Evolutionary conservation across 2,329 filamentous ascomycete genomes (phyloP).

Genomic region (Pseudodiploospora longispora): DNA sequence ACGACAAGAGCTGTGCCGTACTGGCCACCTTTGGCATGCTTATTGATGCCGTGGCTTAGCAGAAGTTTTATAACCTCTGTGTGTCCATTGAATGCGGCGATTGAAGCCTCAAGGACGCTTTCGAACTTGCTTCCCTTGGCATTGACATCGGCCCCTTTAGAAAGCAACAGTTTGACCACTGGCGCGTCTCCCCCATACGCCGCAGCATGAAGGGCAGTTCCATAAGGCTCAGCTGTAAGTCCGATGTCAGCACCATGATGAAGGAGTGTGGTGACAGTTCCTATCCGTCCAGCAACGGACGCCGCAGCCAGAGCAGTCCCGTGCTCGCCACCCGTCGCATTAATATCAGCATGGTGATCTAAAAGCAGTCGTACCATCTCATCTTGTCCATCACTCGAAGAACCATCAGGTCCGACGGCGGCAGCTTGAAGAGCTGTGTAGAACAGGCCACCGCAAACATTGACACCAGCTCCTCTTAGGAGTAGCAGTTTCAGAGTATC

Average conservation of each 20-base stretch:
- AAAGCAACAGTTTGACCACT: constrained; percentile 1
- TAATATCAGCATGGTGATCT: constrained; percentile 1
- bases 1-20: too few species aligned
- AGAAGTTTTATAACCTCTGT: too few species aligned
- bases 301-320: background rate
- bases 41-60: too few species aligned
- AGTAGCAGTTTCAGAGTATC: too few species aligned
- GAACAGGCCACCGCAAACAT: background rate
- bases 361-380: constrained; percentile 2
- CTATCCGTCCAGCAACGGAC: background rate
- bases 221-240: background rate
- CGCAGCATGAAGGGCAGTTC: constrained; percentile 11
- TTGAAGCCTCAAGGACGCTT: too few species aligned
- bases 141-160: constrained; percentile 9
- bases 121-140: background rate
- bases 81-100: too few species aligned
- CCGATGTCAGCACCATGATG: constrained; percentile 2
- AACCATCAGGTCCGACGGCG: too few species aligned
- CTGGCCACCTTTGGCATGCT: too few species aligned
- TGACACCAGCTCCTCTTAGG: background rate
- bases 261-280: background rate
- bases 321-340: background rate
- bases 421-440: background rate
- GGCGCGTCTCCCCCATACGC: constrained; percentile 4
- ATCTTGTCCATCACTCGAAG: too few species aligned